phyloP scores from a whole-genome alignment of 257 asterid genomes.

The Eustoma russellianum region DNA sequence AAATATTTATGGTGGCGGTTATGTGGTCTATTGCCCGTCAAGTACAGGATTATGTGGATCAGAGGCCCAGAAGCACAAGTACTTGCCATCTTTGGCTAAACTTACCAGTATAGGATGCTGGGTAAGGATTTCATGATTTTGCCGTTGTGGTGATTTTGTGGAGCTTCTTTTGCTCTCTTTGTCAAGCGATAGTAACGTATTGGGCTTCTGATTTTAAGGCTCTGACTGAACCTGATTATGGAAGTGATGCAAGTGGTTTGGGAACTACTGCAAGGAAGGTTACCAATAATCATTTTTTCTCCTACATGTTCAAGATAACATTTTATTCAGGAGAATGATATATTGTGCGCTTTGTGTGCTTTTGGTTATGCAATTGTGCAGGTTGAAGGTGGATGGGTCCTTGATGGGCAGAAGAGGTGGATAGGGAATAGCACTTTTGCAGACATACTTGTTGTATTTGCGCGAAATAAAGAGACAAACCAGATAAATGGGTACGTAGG shows the following conservation, averaged over 20 bases:
- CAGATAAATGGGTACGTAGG: slow-evolving; percentile 75
- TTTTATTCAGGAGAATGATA: not conserved
- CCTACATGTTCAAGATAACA: not conserved
- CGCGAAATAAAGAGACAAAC: slow-evolving; percentile 63
- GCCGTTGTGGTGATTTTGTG: not conserved
- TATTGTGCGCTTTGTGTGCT: not conserved
- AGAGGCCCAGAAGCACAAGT: slow-evolving; percentile 76
- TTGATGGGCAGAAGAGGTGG: slow-evolving; percentile 98
- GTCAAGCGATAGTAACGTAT: slow-evolving; percentile 6
- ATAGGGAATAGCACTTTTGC: slow-evolving; percentile 98
- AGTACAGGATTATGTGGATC: slow-evolving; percentile 80
- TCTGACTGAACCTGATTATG: slow-evolving; percentile 89
- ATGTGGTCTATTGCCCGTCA: slow-evolving; percentile 18
- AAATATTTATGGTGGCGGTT: slow-evolving; percentile 1
- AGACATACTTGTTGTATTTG: slow-evolving; percentile 72
- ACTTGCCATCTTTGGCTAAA: slow-evolving; percentile 80
- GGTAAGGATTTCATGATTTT: slow-evolving; percentile 42
- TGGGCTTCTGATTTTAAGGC: slow-evolving; percentile 38
- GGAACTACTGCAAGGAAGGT: slow-evolving; percentile 86
- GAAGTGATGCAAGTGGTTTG: slow-evolving; percentile 94
- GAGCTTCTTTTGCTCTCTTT: not conserved
- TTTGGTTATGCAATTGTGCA: slow-evolving; percentile 20
- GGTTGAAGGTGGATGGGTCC: slow-evolving; percentile 98
- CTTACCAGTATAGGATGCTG: slow-evolving; percentile 69
- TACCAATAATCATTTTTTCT: not conserved